Base-by-base conservation (phyloP, 2,329 filamentous ascomycete species). In the Fusarium humuli region DNA sequence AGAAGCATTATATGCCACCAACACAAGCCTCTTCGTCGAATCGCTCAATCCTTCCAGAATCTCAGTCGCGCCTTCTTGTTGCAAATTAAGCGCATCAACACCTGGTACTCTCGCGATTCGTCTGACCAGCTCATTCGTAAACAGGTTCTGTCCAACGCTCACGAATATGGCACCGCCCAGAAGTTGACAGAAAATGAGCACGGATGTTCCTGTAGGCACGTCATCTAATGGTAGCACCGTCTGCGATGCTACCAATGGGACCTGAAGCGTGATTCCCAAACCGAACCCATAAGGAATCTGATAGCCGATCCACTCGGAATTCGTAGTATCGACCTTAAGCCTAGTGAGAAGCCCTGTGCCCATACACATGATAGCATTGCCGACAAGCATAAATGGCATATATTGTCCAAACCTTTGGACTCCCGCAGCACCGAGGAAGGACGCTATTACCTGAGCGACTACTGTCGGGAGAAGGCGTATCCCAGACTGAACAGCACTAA, bases 171-270 rank as follows among this genome's bases (percentile, higher is more conserved):
- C 65, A 7, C 84, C 84, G 29, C 82, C 83, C 0, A 86, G 72
- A 2, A 80, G 77, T 67, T 85, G 83, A n/a, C 77, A 76, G 74
- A 85, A 84, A n/a, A 85, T 79, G 3, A 84, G 77, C 8, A 77
- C 70, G 5, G 83, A 81, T 7, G 80, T 82, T 2, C 80, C 83
- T 3, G 79, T 80, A 0, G 83, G 81, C 34, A 85, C 79, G 52
- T 85, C 83, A 6, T 77, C 77, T 18, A 77, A 60, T 7, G 71
- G 73, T 11, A 85, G 72, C 0, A 84, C 82, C 1, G 82, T 80
- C 67, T 85, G 83, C 0, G 80, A 80, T 2, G 81, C 82, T 11
- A 84, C 78, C 7, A 82, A 66, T 13, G 81, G 79, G 32, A 82
- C 77, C 52, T 85, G 83, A 44, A 84, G 76, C 4, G 77, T 77